These are phyloP conservation scores for Microsporum audouinii DNA, from an alignment of 2,329 filamentous ascomycete genomes.

Conservation along the genomic window DNA sequence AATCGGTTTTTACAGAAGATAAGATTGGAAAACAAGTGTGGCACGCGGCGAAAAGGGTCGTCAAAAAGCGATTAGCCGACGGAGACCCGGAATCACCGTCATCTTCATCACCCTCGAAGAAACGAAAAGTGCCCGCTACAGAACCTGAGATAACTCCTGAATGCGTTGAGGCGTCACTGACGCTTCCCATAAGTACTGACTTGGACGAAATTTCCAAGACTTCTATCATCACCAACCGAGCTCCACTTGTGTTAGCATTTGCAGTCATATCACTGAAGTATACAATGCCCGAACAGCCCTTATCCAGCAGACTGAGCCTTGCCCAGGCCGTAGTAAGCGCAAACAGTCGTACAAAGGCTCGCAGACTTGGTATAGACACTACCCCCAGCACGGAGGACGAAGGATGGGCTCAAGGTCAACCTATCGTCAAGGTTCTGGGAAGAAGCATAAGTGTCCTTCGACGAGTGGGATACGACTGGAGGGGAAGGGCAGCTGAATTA, in stretches of 20 bases:
- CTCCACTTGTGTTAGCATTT: conserved; percentile 72
- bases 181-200: conserved; percentile 22
- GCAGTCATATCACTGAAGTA: conserved; percentile 60
- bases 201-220: conserved; percentile 50
- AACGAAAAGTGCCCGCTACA: conserved; percentile 19
- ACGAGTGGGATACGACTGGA: conserved; percentile 60
- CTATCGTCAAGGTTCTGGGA: conserved; percentile 59
- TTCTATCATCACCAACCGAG: conserved; percentile 61
- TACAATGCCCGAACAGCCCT: conserved; percentile 76
- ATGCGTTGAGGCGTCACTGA: conserved; percentile 26
- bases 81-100: conserved; percentile 25
- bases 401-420: conserved; percentile 64
- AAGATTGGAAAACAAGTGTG: conserved; percentile 47
- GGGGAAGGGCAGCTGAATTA: conserved; percentile 18
- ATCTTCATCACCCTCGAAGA: conserved; percentile 22
- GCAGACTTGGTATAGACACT: conserved; percentile 59
- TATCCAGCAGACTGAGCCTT: conserved; percentile 71
- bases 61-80: conserved; percentile 41
- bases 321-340: conserved; percentile 74
- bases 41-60: conserved; percentile 45
- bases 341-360: conserved; percentile 66
- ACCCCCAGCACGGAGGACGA: conserved; percentile 56
- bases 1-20: conserved; percentile 39
- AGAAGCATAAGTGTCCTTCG: conserved; percentile 65
- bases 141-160: conserved; percentile 18